A percentile compares a stretch with the other conserved stretches of the same genome.
Conservation (phyloP, 2,329 filamentous ascomycete genomes). For the Exophiala xenobiotica region DNA sequence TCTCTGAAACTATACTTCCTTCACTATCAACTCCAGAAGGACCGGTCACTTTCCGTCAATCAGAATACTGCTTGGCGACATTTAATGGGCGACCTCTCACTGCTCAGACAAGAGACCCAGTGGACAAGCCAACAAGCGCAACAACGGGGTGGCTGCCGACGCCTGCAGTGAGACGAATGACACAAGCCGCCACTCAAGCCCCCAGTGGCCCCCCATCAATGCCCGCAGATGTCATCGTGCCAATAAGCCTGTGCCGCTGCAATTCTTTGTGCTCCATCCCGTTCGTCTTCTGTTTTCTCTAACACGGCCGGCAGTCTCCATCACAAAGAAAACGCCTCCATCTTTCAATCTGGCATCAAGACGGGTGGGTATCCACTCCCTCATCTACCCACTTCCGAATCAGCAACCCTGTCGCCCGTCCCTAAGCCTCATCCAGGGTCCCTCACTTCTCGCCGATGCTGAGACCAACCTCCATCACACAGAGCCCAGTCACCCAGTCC, state of each 20-base stretch:
- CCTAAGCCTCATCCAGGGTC: constrained; percentile 23
- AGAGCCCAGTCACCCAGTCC: background rate
- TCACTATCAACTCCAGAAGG: no score
- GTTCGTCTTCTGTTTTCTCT: background rate
- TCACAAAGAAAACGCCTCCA: constrained; percentile 8
- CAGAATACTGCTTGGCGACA: background rate
- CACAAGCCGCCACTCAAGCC: constrained; percentile 12
- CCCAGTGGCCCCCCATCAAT: background rate
- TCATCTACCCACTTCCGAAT: constrained; percentile 15
- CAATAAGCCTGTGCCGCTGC: background rate
- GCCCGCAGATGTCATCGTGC: background rate
- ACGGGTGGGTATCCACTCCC: constrained; percentile 15
- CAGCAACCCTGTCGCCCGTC: constrained; percentile 9
- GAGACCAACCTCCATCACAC: constrained; percentile 4
- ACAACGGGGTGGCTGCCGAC: constrained; percentile 18
- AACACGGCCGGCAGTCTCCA: background rate
- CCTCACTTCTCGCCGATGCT: background rate
- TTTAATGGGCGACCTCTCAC: constrained; percentile 3
- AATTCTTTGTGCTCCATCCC: background rate
- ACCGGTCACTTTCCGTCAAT: constrained; percentile 2
- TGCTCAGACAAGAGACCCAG: background rate
- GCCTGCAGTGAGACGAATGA: background rate
- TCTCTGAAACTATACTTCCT: no score
- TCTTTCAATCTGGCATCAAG: constrained; percentile 25
- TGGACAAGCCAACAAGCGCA: constrained; percentile 1